Base-by-base conservation (phyloP, 768 basidiomycete genomes). In the Macrocybe gigantea region DNA sequence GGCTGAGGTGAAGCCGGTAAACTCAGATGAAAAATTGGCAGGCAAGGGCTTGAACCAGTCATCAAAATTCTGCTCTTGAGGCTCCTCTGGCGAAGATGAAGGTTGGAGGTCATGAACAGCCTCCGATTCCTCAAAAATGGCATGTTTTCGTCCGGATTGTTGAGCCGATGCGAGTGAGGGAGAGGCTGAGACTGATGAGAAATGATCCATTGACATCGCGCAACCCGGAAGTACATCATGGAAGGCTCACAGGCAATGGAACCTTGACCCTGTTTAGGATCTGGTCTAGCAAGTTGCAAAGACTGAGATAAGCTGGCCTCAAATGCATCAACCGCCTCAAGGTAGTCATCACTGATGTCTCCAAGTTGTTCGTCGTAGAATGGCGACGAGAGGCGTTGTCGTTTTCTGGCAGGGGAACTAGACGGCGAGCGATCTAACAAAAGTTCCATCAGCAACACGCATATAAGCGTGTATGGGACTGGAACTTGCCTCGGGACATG, bases 351-450 rank as follows among this genome's bases (percentile, higher is more conserved):
- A 44, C 74, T 84, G 45, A 80, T 59, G 14, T 75, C 75, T 6
- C 52, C 64, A 15, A 78, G 57, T 52, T 75, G 74, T 40, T 72
- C 67, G 51, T 84, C 83, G 51, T 81, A 83, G 14, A 78, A 78
- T 1, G 85, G 83, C 0, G 83, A 85, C 0, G 83, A 82, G 30
- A 84, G 71, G 37, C 84, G 71, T 53, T 77, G 77, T 14, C 79
- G 72, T 63, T 87, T 87, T 36, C 69, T 67, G 7, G 67, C 57
- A n/a, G 76, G 78, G 5, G 75, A 78, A 37, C 56, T 60, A 48
- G 65, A 61, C 7, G 69, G 65, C 44, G 62, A 65, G n/a, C 51
- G 55, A 40, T 46, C 51, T 56, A 35, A n/a, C 33, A 37, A 35
- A 44, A 48, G 53, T 50, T 15, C 45, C 49, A 51, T 54, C 53